Evolutionary conservation across 257 asterid genomes (phyloP), one percentile per base, ranked within the genome.

Genomic region (Gynochthodes officinalis): DNA sequence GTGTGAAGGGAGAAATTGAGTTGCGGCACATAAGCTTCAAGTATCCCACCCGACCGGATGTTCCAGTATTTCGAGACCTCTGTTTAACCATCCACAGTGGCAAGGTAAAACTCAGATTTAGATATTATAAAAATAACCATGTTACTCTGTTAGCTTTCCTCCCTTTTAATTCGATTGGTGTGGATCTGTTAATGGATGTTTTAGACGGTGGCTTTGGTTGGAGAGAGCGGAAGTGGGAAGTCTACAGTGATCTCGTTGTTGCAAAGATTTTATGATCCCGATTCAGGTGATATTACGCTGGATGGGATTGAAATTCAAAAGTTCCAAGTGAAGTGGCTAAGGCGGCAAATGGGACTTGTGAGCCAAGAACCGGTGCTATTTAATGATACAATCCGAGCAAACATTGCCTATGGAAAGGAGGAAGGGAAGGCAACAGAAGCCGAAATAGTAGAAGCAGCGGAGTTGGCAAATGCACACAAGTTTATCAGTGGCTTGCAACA

Each of bases 201-300:
- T 66, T 89, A 92, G 97, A 88, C 95, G 0, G 89, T 89, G 28
- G 98, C 98, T 58, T 72, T 93, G 75, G 98, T 89, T 35, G 98
- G 98, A 49, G 98, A 93, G 83, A 93, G 98, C 28, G 98, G 98
- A 71, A 86, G 98, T 28, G 96, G 96, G 67, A 93, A 93, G 79
- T 93, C 98, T 4, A 93, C 98, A 0, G 97, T 89, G 57, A 85
- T 90, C 67, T 76, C 89, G 12, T 63, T 93, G 74, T 69, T 93
- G 76, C 96, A 89, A 79, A 85, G 98, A 75, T 93, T 93, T 81
- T 90, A 90, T 55, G 78, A 90, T 73, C 96, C 92, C 0, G 96
- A 93, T 60, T 79, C 96, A 7, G 98, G 97, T 3, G 82, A 68
- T 14, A 84, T 93, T 33, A 80, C 82, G 8, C 62, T 93, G 13